A percentile compares a stretch with the other conserved stretches of the same genome.
Evolutionary conservation across 2,329 filamentous ascomycete species (phyloP).

Genomic region (Beauveria scarabaeidicola): DNA sequence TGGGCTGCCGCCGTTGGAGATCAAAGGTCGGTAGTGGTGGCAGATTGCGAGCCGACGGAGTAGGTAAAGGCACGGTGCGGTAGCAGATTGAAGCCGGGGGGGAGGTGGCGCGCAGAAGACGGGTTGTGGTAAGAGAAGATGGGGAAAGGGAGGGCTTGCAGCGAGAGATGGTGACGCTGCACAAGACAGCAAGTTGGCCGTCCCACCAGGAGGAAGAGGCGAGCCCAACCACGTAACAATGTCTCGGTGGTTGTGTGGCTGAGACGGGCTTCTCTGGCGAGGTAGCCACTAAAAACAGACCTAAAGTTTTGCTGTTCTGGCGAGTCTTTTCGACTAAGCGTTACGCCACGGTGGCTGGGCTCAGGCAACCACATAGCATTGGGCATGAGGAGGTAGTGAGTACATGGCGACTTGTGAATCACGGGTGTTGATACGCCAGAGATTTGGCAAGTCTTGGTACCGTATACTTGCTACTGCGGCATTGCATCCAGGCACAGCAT

Average conservation of each 20-base stretch:
- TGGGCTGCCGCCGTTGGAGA: constrained; percentile 4
- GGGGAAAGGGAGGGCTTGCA: constrained; percentile 4
- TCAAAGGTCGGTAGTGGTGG: background rate
- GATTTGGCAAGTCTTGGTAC: background rate
- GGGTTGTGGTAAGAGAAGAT: background rate
- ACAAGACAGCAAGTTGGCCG: constrained; percentile 7
- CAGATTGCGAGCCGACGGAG: background rate
- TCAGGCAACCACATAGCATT: background rate
- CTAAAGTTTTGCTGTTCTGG: background rate
- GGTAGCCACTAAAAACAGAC: background rate
- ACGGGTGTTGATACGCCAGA: background rate
- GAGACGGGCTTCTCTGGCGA: background rate
- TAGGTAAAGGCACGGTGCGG: background rate
- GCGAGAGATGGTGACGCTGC: constrained; percentile 8
- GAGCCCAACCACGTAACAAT: constrained; percentile 4
- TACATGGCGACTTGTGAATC: background rate
- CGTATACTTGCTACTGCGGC: background rate
- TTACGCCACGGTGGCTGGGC: constrained; percentile 3
- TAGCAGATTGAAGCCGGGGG: background rate
- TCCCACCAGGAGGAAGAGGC: constrained; percentile 4
- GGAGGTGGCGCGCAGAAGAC: background rate
- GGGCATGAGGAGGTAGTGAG: background rate
- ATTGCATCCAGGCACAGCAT: background rate
- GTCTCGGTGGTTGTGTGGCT: constrained; percentile 1
- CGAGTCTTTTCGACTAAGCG: background rate